Percentiles rank a stretch among this genome's conserved stretches.
Conservation (phyloP, 495 filamentous ascomycete genomes). For the Margaritispora aquatica region DNA sequence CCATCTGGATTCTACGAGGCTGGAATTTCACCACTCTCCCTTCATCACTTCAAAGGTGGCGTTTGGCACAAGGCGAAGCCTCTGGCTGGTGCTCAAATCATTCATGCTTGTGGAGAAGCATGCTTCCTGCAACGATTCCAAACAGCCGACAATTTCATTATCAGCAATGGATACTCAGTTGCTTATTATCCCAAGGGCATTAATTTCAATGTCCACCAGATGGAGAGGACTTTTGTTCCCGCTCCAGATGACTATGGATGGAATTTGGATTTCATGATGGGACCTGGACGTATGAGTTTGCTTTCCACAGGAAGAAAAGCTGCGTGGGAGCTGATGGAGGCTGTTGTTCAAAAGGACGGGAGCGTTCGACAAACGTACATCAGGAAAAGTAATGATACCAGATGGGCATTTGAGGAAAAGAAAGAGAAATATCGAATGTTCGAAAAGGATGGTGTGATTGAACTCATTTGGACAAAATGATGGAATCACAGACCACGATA, state of each 20-base stretch:
- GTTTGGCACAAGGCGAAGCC: conserved; percentile 18
- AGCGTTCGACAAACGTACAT: conserved; percentile 41
- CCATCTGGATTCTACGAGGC: conserved; percentile 24
- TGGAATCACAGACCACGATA: not conserved
- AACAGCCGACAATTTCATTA: conserved; percentile 23
- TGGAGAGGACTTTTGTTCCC: conserved; percentile 20
- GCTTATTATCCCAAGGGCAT: conserved; percentile 24
- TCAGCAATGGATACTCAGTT: conserved; percentile 22
- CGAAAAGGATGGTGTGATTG: conserved; percentile 41
- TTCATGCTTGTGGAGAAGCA: conserved; percentile 19
- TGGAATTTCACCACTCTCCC: conserved; percentile 17
- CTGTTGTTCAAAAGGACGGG: conserved; percentile 33
- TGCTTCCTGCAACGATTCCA: conserved; percentile 24
- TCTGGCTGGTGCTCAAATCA: conserved; percentile 19
- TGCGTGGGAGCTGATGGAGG: conserved; percentile 47
- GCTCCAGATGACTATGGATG: conserved; percentile 33
- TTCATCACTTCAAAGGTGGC: conserved; percentile 26
- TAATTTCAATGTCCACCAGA: conserved; percentile 21
- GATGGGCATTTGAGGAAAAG: conserved; percentile 36
- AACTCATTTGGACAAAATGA: conserved; percentile 37
- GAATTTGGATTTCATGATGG: conserved; percentile 44
- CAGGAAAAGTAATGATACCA: conserved; percentile 37
- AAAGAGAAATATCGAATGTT: conserved; percentile 33
- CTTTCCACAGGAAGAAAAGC: conserved; percentile 44
- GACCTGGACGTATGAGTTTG: conserved; percentile 40